Base-by-base conservation (phyloP, 1,139 yeast genomes). In the Yamadazyma aaseri region DNA sequence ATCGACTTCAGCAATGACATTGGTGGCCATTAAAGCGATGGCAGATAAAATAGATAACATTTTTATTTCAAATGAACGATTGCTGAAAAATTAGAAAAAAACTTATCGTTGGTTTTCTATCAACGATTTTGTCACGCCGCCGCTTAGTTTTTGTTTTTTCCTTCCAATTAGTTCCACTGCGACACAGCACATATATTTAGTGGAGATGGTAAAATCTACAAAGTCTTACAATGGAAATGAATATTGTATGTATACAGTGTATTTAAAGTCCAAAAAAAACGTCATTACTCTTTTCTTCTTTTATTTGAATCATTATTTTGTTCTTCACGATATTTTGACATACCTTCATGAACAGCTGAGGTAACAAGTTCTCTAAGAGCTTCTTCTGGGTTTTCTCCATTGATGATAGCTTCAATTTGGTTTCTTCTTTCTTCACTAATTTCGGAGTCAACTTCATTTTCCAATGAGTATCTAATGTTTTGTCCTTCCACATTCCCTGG, bases 341-440 rank as follows among this genome's bases (percentile, higher is more conserved):
- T 47, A 1, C 74, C 74, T 38, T 73, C 73, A 29, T 79, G 76
- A 11, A 87, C 81, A 14, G 85, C 80, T 15, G 73, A 74, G 42
- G 76, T 67, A 30, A 89, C 76, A 50, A 83, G 77, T 30, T 77
- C 78, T 49, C 85, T 75, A 35, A 90, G 66, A 16, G 79, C 86
- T 46, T 81, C 92, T 49, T 86, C 92, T 1, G 92, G 83, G 44
- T 83, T 78, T 8, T 85, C 92, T 41, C 94, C 77, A 41, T 75
- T 73, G 47, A 89, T 73, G 17, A 90, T 86, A 28, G 73, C 76
- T 50, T 84, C 87, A 21, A 90, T 65, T 53, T 74, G 69, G 49
- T 68, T 65, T 44, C 94, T 72, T 51, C 83, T 79, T 36, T 71
- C 81, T 18, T 73, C 72, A 17, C 44, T 51, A 10, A 54, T 55